These are phyloP conservation scores for Oenanthe sinensis DNA, from an alignment of 129 eudicot species.

Conservation along the genomic window DNA sequence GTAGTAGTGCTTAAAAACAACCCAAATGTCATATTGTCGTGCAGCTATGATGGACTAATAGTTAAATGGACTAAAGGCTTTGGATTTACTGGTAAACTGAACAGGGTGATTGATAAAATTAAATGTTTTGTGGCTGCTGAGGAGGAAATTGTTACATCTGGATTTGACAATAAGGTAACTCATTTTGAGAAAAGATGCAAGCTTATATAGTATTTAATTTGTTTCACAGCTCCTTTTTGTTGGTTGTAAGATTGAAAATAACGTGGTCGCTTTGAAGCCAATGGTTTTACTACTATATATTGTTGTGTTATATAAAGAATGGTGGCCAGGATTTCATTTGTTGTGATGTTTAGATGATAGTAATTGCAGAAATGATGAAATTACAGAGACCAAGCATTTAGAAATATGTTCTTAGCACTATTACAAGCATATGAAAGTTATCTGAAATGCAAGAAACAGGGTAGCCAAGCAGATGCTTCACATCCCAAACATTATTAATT, in stretches of 20 bases:
- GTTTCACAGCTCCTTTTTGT: neutral
- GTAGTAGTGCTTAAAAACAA: conserved; percentile 47
- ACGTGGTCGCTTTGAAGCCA: neutral
- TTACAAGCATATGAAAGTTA: neutral
- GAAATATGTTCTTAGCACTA: neutral
- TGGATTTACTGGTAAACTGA: conserved; percentile 68
- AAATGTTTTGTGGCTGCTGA: conserved; percentile 78
- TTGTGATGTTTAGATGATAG: neutral
- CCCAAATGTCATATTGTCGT: conserved; percentile 54
- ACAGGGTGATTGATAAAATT: conserved; percentile 60
- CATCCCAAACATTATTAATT: neutral
- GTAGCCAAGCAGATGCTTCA: too few relatives aligned
- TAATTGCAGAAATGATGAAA: neutral
- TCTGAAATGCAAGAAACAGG: too few relatives aligned
- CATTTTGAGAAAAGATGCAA: neutral
- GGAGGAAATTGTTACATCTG: conserved; percentile 70
- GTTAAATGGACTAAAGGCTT: conserved; percentile 68
- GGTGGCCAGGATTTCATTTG: too few relatives aligned
- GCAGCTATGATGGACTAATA: conserved; percentile 87
- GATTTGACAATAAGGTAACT: conserved; percentile 82
- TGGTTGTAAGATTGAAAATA: neutral
- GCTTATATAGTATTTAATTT: neutral
- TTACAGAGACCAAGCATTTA: neutral
- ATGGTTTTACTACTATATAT: neutral
- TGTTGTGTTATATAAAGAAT: too few relatives aligned